phyloP scores from a whole-genome alignment of 768 basidiomycete genomes.

The Leccinum aurantiacum region DNA sequence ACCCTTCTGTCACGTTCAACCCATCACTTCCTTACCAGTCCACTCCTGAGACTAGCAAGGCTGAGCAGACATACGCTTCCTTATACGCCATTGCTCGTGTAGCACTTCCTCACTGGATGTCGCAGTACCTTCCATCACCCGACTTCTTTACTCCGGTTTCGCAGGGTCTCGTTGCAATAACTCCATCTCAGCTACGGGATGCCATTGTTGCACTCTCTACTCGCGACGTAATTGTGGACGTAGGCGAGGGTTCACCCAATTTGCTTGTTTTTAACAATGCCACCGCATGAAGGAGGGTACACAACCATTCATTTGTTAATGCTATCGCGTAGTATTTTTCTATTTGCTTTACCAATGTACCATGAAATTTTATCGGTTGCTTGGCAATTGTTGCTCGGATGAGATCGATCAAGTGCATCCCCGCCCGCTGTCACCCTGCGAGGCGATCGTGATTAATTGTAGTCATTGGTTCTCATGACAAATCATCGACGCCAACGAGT shows the following conservation, averaged over 20 bases:
- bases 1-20: slow-evolving; percentile 66
- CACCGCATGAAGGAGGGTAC: slow-evolving; percentile 34
- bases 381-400: not conserved
- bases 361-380: slow-evolving; percentile 1
- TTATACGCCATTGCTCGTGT: slow-evolving; percentile 56
- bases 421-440: not conserved
- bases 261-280: slow-evolving; percentile 81
- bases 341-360: not conserved
- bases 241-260: slow-evolving; percentile 60
- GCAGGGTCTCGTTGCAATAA: slow-evolving; percentile 43
- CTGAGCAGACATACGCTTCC: slow-evolving; percentile 40
- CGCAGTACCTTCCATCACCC: slow-evolving; percentile 56
- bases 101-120: slow-evolving; percentile 57
- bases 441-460: too few relatives aligned
- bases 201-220: slow-evolving; percentile 66
- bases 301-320: not conserved
- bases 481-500: not conserved
- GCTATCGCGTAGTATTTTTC: not conserved
- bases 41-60: slow-evolving; percentile 35
- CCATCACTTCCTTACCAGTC: slow-evolving; percentile 44
- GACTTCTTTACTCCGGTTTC: slow-evolving; percentile 45
- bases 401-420: not conserved
- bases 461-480: not conserved
- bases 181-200: slow-evolving; percentile 74
- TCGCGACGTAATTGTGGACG: slow-evolving; percentile 44